phyloP scores from a whole-genome alignment of 495 filamentous ascomycete genomes.

The Hypoxylon crocopeplum region DNA sequence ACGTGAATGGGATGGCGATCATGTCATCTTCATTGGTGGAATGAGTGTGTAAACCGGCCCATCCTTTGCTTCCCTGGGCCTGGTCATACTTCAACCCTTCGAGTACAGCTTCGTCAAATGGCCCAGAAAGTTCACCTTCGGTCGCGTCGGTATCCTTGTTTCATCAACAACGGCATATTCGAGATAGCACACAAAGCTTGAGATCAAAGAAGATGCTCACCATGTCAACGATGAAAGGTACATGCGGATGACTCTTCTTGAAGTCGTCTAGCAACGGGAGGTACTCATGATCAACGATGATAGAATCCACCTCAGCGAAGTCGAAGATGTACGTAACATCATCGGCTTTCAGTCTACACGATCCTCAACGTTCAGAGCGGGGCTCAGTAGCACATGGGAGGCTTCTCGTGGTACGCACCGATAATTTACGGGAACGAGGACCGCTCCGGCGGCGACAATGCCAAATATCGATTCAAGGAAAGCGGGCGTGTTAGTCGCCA shows the following conservation, averaged over 20 bases:
- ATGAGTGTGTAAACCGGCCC: conserved; percentile 76
- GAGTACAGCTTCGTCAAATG: conserved; percentile 82
- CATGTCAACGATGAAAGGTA: conserved; percentile 76
- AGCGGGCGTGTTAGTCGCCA: conserved; percentile 91
- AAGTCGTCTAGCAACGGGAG: conserved; percentile 71
- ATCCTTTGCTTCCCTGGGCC: conserved; percentile 68
- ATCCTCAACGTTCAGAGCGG: conserved; percentile 1
- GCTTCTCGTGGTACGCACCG: conserved; percentile 29
- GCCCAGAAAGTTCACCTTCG: conserved; percentile 74
- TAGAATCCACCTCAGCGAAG: conserved; percentile 83
- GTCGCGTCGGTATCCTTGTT: conserved; percentile 76
- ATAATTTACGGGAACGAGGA: conserved; percentile 89
- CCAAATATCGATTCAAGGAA: conserved; percentile 92
- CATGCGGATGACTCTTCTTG: conserved; percentile 58
- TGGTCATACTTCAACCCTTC: conserved; percentile 79
- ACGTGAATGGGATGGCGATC: conserved; percentile 85
- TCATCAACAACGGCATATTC: conserved; percentile 16
- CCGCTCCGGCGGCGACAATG: conserved; percentile 81
- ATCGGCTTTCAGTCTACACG: conserved; percentile 72
- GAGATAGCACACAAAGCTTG: neutral
- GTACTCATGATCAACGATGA: conserved; percentile 87
- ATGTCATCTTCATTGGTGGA: conserved; percentile 75
- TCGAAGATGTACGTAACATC: conserved; percentile 91
- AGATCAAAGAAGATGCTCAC: conserved; percentile 44
- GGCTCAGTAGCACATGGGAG: neutral